Evolutionary conservation across 371 early-diverging fungal species (phyloP), one percentile per base, ranked within the genome.

Genomic region (Mucor saturninus): DNA sequence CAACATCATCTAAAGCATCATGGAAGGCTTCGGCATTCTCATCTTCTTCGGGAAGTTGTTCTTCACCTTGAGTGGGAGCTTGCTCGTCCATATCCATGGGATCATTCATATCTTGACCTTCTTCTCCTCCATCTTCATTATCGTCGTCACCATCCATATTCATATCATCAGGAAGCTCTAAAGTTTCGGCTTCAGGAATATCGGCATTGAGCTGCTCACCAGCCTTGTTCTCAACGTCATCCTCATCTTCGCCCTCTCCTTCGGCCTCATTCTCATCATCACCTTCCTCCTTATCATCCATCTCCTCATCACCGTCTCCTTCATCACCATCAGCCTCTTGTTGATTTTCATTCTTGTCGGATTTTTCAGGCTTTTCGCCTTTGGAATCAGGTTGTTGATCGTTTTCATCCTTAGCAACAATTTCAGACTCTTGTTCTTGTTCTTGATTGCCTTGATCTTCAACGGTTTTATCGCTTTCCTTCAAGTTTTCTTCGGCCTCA

Each of bases 401-500:
- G 46, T 86, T 77, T 71, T 75, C 78, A 67, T 85, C 91, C 76
- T 89, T 87, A 43, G 87, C 89, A 51, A 84, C 90, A 80, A 83
- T 86, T 32, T 90, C 91, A 30, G 80, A 75, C 48, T 87, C 85
- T 50, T 86, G 76, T 39, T 85, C 76, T 32, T 80, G 74, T 21
- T 74, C 78, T 29, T 83, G 75, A 1, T 77, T 70, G 35, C 86
- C 80, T 61, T 80, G 74, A 56, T 84, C 80, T 50, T 89, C 85
- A 50, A 79, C 83, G 37, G 81, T 84, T 69, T 88, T 86, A 60
- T 86, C 81, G 54, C 79, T 80, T 46, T 90, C 88, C 29, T 88
- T 81, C 54, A 86, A 83, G 51, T 88, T 85, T n/a, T 89, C 84
- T 29, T 90, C 89, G 15, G 85, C 85, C 38, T 92, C 90, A 31